Evolutionary conservation across 2,329 filamentous ascomycete species (phyloP), one percentile per base, ranked within the genome.

Genomic region (Fusarium illudens): DNA sequence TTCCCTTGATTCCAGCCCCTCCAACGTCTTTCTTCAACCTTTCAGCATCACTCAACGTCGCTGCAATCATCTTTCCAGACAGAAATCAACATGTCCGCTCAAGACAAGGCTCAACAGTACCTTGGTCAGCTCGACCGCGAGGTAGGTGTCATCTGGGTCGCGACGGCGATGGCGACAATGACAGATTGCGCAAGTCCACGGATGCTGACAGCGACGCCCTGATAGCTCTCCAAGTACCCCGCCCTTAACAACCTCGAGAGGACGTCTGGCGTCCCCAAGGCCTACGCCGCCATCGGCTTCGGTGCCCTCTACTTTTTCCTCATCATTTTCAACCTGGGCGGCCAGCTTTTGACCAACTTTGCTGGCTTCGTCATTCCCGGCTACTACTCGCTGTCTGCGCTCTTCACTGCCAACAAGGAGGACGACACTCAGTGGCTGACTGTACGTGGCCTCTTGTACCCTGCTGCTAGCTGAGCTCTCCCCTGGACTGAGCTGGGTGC

Each of bases 271-370:
- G 87, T 96, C 52, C 93, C 93, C 78, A 96, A 96, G 86, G 90
- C 92, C 76, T 96, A 96, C 79, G 90, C 89, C 71, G 86, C 92
- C 77, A 89, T 95, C 73, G 93, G 92, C 74, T 77, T 93, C 61
- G 90, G 81, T 64, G 89, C 89, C 53, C 87, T 94, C 71, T 96
- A 96, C 86, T 93, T 96, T 84, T 93, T 95, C 84, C 88, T 96
- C 74, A 92, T 96, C 82, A 89, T 96, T 84, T 94, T 96, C 86
- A 96, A 96, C 87, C 91, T 96, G 70, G 93, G 91, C 69, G 92
- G 93, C 74, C 92, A 94, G 82, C 91, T 96, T 77, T 85, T 96
- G 73, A 94, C 93, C 82, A 96, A 96, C 84, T 82, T 94, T 71
- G 92, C 92, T 72, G 93, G 93, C 66, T 96, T 96, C 79, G 82